These are phyloP conservation scores for Colletotrichum sp. DNA, from an alignment of 2,329 filamentous ascomycete genomes.

Conservation along the genomic window DNA sequence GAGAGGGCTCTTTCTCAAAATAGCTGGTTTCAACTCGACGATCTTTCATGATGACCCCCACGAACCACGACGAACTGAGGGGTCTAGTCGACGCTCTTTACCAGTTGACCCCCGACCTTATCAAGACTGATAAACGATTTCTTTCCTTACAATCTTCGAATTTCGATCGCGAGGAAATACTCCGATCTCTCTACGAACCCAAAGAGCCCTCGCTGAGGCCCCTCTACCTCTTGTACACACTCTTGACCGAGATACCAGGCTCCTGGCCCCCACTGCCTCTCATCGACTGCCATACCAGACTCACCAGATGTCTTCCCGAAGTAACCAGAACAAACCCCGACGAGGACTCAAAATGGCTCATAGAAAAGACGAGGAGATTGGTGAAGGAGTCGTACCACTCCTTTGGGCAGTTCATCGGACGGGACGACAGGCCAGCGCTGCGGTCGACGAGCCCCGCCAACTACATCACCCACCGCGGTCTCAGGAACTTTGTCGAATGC, in stretches of 20 bases:
- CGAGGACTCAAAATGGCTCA: constrained; percentile 13
- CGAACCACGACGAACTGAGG: neutral
- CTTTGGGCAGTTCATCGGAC: constrained; percentile 41
- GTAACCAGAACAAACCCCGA: constrained; percentile 32
- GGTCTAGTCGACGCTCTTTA: neutral
- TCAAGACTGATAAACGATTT: neutral
- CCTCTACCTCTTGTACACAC: constrained; percentile 28
- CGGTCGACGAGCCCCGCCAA: constrained; percentile 25
- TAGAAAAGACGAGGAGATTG: constrained; percentile 24
- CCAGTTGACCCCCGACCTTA: neutral
- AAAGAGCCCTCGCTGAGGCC: constrained; percentile 25
- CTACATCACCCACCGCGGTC: constrained; percentile 35
- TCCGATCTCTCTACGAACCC: constrained; percentile 26
- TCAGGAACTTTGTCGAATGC: constrained; percentile 34
- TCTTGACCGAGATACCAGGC: constrained; percentile 29
- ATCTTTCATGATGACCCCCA: neutral
- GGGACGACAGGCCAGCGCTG: constrained; percentile 31
- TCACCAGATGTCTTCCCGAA: constrained; percentile 42
- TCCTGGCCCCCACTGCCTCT: constrained; percentile 32
- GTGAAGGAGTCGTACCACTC: constrained; percentile 38
- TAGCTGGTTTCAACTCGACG: neutral
- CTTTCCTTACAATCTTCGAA: neutral
- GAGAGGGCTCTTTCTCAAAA: neutral
- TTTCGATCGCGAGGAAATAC: constrained; percentile 11
- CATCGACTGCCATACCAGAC: constrained; percentile 36